Evolutionary conservation across 164 flowering plant species (phyloP).

Genomic region (Magnolia changhungtana): DNA sequence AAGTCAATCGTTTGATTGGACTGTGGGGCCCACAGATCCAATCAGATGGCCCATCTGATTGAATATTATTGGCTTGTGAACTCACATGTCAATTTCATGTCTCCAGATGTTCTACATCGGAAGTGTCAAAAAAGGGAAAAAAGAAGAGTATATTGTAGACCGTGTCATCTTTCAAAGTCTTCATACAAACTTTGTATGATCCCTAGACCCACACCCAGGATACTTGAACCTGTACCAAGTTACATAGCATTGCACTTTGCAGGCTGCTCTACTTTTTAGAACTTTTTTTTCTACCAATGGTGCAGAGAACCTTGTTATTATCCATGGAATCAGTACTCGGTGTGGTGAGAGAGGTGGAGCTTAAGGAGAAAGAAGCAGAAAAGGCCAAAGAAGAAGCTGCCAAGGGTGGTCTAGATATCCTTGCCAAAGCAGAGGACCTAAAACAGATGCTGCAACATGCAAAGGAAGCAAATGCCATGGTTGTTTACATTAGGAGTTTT

Average conservation of each 20-base stretch:
- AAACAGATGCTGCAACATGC: slow-evolving; percentile 61
- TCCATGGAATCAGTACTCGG: slow-evolving; percentile 52
- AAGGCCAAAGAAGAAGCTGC: slow-evolving; percentile 58
- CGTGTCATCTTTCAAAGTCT: neutral
- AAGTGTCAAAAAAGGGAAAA: neutral
- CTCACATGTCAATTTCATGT: neutral
- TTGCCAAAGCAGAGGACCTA: slow-evolving; percentile 56
- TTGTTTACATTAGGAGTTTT: slow-evolving; percentile 24
- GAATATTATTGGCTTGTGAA: neutral
- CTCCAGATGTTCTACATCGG: neutral
- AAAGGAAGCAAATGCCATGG: slow-evolving; percentile 87
- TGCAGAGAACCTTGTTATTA: slow-evolving; percentile 64
- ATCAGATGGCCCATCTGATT: neutral
- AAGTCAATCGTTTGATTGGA: neutral
- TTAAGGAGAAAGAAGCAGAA: slow-evolving; percentile 60
- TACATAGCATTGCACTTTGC: too few species aligned
- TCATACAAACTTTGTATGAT: neutral
- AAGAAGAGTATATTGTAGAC: neutral
- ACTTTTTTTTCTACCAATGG: too few species aligned
- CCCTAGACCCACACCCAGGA: neutral
- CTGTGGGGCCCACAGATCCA: neutral
- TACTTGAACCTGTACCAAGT: too few species aligned
- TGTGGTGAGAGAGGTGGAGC: slow-evolving; percentile 66
- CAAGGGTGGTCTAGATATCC: slow-evolving; percentile 46
- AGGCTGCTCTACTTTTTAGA: too few species aligned